Evolutionary conservation across 1,139 yeast species (phyloP).

Genomic region (Casaregolazyma lundiana): DNA sequence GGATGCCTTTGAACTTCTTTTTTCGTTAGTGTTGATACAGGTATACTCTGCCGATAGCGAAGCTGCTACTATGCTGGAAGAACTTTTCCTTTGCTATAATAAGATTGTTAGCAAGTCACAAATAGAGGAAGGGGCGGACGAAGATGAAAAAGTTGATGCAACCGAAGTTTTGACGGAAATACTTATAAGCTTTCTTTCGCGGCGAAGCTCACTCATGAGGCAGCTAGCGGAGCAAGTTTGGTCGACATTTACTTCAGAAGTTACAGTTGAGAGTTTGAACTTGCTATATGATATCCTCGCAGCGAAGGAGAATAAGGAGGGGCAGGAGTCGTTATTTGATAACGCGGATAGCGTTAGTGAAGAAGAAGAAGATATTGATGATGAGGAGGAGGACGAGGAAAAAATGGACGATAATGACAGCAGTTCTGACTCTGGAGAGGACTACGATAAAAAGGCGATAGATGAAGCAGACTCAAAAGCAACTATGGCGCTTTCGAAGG

Average conservation of each 20-base stretch:
- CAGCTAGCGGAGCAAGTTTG: conserved; percentile 71
- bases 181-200: conserved; percentile 66
- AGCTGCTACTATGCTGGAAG: conserved; percentile 69
- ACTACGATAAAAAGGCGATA: conserved; percentile 31
- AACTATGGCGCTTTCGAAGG: conserved; percentile 68
- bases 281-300: conserved; percentile 62
- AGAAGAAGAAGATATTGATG: conserved; percentile 35
- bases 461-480: conserved; percentile 65
- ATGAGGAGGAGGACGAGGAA: conserved; percentile 33
- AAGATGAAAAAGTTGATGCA: conserved; percentile 39
- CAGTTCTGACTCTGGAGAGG: conserved; percentile 24
- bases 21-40: conserved; percentile 75
- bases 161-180: conserved; percentile 73
- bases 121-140: conserved; percentile 30
- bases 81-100: conserved; percentile 45
- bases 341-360: conserved; percentile 37
- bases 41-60: conserved; percentile 71
- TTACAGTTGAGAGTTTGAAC: conserved; percentile 49
- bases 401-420: conserved; percentile 28
- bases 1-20: conserved; percentile 63
- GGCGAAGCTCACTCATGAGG: conserved; percentile 66
- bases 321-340: conserved; percentile 73
- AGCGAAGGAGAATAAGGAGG: conserved; percentile 76
- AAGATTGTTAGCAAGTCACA: conserved; percentile 29
- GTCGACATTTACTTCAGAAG: conserved; percentile 54